phyloP scores from a whole-genome alignment of 805 yeast species.

The Teunomyces panamensis region DNA sequence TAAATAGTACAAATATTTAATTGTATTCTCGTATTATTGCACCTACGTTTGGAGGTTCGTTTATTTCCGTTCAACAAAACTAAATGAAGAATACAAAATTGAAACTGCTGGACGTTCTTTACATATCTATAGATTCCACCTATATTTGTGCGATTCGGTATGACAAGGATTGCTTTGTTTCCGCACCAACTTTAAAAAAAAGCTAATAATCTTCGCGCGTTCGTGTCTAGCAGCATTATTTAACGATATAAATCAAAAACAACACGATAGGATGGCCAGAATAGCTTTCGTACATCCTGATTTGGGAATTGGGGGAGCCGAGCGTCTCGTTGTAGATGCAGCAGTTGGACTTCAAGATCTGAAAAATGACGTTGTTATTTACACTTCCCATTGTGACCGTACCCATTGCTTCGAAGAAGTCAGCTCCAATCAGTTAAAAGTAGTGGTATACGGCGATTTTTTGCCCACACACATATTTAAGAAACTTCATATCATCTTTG shows the following conservation, averaged over 20 bases:
- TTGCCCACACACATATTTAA: constrained; percentile 71
- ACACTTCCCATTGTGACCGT: constrained; percentile 87
- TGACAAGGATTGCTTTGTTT: too few species aligned
- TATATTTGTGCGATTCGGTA: too few species aligned
- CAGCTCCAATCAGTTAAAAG: constrained; percentile 52
- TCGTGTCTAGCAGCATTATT: too few species aligned
- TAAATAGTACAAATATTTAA: too few species aligned
- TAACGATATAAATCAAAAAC: background rate
- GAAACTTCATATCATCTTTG: constrained; percentile 73
- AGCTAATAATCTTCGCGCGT: too few species aligned
- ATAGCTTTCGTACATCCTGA: constrained; percentile 95
- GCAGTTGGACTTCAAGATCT: constrained; percentile 78
- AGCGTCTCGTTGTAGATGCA: constrained; percentile 92
- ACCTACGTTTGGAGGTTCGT: too few species aligned
- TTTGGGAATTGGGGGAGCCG: constrained; percentile 97
- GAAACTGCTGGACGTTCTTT: too few species aligned
- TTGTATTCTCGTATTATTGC: too few species aligned
- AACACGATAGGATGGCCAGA: constrained; percentile 20
- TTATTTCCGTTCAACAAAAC: too few species aligned
- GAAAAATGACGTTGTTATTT: constrained; percentile 57
- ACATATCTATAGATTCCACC: too few species aligned
- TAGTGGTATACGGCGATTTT: constrained; percentile 77
- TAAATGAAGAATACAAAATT: too few species aligned
- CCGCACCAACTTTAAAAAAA: too few species aligned
- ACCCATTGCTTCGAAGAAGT: constrained; percentile 92